Base-by-base conservation (phyloP, 768 basidiomycete genomes). In the Tulasnella sp. region DNA sequence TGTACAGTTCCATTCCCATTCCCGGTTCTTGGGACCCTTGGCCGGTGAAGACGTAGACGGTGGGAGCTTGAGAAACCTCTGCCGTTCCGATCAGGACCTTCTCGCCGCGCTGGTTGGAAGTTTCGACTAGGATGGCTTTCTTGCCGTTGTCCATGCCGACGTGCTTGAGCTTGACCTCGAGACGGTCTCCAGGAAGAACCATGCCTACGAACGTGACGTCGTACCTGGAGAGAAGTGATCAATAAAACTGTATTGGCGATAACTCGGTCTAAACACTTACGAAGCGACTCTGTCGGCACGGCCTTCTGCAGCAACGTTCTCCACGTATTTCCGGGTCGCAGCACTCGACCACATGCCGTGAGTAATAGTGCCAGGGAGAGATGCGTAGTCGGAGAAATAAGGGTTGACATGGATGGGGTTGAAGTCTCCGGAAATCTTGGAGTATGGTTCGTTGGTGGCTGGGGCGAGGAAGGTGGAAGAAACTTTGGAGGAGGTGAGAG, bases 1-100 rank as follows among this genome's bases (percentile, higher is more conserved):
- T 92, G 87, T 98, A 99, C 1, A 99, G 88, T 79, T 98, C 96
- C 96, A 99, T 99, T 25, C 97, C 97, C 97, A 99, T 99, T 25
- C 97, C 95, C 12, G 82, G 82, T 80, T 86, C 85, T 79, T 86
- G 86, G 37, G 85, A 86, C 58, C 86, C 86, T 78, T 86, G 86
- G 71, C 85, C 99, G 5, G 97, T 86, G 81, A 86, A 86, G 80
- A 86, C 85, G 79, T 86, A 86, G 29, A 84, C 84, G 49, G 85
- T 84, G 38, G 80, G 77, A 67, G 91, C 83, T 99, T 99, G 97
- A 2, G 90, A 90, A 78, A 99, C 95, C 83, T 99, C 95, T 96
- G 81, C 94, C 17, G 93, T 89, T 45, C 97, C 97, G 78, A 91
- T 89, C 39, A 99, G 86, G 76, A 99, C 94, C 84, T 94, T 97